phyloP scores from a whole-genome alignment of 1,284 basidiomycete species.

The Phenoliferia sp. region DNA sequence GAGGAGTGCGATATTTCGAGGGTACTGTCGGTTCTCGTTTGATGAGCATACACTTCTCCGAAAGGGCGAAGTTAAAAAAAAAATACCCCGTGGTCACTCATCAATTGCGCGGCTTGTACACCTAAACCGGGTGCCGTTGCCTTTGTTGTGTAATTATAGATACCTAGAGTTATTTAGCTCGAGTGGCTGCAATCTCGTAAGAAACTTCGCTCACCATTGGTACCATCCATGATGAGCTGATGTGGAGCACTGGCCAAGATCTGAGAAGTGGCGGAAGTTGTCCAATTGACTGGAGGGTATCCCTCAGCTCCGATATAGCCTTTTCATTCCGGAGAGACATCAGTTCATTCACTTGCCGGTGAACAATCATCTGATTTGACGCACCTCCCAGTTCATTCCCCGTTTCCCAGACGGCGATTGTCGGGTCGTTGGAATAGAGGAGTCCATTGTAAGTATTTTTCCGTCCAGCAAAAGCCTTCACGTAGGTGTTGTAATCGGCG shows the following conservation, averaged over 20 bases:
- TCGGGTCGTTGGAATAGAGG: constrained; percentile 25
- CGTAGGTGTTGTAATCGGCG: constrained; percentile 5
- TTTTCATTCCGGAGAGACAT: neutral
- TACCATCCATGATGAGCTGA: constrained; percentile 32
- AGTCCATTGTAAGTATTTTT: constrained; percentile 19
- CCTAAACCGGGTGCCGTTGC: neutral
- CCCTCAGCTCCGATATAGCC: constrained; percentile 17
- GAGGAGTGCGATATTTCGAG: constrained; percentile 22
- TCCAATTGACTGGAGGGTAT: constrained; percentile 26
- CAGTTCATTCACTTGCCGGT: neutral
- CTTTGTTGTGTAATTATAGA: neutral
- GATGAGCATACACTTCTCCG: neutral
- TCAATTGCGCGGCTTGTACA: neutral
- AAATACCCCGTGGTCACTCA: constrained; percentile 20
- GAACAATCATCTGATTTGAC: neutral
- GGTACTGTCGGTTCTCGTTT: constrained; percentile 1
- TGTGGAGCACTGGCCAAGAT: constrained; percentile 13
- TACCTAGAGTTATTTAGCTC: neutral
- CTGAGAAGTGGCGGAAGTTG: constrained; percentile 3
- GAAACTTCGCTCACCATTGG: constrained; percentile 20
- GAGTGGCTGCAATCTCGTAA: neutral
- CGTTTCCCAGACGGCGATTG: constrained; percentile 31
- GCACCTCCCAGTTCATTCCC: constrained; percentile 29
- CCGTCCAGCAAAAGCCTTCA: neutral
- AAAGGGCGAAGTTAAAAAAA: neutral